Percentiles rank a stretch among this genome's conserved stretches.
Conservation (phyloP, 129 eudicot species). For the Deinandra increscens region DNA sequence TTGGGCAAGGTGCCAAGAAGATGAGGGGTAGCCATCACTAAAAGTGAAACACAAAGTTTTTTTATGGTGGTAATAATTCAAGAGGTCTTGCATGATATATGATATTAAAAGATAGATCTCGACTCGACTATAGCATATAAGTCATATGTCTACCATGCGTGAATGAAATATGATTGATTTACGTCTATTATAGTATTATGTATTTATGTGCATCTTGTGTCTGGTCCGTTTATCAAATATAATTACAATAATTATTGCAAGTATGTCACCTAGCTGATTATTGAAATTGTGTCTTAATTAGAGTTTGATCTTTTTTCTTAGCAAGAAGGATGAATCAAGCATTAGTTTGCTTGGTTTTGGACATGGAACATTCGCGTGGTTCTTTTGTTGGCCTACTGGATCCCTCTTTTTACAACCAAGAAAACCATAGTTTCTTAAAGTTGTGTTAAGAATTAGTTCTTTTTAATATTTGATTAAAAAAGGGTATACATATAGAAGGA, state of each 20-base stretch:
- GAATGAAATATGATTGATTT: not conserved
- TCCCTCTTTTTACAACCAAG: too few relatives aligned
- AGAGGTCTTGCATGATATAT: not conserved
- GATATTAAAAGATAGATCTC: not conserved
- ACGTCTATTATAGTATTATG: too few relatives aligned
- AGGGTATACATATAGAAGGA: not conserved
- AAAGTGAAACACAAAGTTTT: slow-evolving; percentile 10
- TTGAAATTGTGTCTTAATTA: not conserved
- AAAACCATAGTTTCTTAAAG: not conserved
- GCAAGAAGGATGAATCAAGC: too few relatives aligned
- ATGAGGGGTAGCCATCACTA: slow-evolving; percentile 30
- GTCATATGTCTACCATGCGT: not conserved
- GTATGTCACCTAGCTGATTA: not conserved
- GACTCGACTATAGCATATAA: not conserved
- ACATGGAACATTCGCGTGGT: too few relatives aligned
- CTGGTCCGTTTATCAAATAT: not conserved
- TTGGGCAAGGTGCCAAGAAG: slow-evolving; percentile 30
- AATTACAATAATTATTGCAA: not conserved
- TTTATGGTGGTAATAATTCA: slow-evolving; percentile 14
- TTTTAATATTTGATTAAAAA: not conserved
- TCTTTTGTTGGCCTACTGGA: too few relatives aligned
- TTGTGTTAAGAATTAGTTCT: not conserved
- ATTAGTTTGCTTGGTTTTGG: too few relatives aligned
- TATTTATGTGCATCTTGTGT: too few relatives aligned
- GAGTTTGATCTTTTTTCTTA: too few relatives aligned